Evolutionary conservation across 129 eudicot species (phyloP).

Genomic region (Chrysanthemum seticuspe): DNA sequence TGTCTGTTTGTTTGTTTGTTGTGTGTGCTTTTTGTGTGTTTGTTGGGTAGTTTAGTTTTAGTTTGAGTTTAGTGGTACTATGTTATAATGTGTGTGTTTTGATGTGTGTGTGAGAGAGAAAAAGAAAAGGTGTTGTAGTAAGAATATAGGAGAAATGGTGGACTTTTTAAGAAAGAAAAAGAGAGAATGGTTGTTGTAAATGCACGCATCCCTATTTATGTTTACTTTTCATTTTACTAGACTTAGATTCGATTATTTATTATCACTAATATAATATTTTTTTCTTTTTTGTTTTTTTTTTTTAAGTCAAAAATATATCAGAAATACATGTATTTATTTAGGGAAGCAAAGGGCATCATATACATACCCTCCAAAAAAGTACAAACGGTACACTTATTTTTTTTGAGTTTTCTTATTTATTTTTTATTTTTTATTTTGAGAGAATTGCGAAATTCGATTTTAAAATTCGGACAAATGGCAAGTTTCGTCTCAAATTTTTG

Average conservation of each 20-base stretch:
- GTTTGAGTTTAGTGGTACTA: no score
- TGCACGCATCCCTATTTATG: conserved; percentile 31
- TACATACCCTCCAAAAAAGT: no score
- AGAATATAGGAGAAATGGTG: conserved; percentile 19
- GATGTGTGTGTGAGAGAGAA: conserved; percentile 20
- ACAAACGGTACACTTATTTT: not conserved
- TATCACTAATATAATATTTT: not conserved
- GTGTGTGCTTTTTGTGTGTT: conserved; percentile 23
- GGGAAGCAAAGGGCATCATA: no score
- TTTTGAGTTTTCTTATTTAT: no score
- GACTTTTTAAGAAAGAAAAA: conserved; percentile 13
- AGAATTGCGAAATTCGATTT: no score
- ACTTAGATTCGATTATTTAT: not conserved
- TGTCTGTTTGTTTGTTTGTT: conserved; percentile 25
- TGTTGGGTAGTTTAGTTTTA: no score
- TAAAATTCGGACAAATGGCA: no score
- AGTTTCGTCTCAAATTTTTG: no score
- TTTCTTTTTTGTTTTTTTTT: no score
- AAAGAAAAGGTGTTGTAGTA: not conserved
- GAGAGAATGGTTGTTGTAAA: conserved; percentile 32
- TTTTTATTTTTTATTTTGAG: no score
- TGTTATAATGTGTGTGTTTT: conserved; percentile 5
- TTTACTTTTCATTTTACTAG: not conserved
- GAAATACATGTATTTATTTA: no score
- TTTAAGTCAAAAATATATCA: no score